Percentiles rank a stretch among this genome's conserved stretches.
Conservation (phyloP, 2,329 filamentous ascomycete genomes). For the Talaromyces pinophilus region DNA sequence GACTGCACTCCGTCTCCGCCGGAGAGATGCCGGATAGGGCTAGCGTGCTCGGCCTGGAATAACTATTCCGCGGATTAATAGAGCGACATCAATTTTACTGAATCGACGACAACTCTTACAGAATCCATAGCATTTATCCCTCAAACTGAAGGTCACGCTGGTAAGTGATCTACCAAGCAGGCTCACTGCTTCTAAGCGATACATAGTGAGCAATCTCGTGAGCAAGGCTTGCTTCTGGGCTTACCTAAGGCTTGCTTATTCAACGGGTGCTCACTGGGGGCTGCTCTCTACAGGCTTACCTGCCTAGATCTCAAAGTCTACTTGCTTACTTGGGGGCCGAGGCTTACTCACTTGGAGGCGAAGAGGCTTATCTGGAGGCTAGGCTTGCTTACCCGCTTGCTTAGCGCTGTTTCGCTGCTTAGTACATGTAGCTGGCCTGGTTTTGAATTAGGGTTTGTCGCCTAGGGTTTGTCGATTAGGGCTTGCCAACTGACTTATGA, state of each 20-base stretch:
- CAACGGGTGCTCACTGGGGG: neutral
- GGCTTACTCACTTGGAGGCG: neutral
- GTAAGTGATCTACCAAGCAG: neutral
- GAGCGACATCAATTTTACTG: neutral
- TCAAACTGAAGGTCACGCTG: neutral
- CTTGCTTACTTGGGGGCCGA: neutral
- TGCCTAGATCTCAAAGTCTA: neutral
- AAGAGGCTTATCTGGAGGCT: neutral
- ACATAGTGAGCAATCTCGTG: neutral
- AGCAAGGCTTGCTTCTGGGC: neutral
- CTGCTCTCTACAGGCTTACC: neutral
- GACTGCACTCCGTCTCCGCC: slow-evolving; percentile 15
- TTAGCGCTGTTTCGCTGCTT: neutral
- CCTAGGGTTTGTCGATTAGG: neutral
- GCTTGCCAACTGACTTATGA: neutral
- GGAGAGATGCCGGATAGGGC: neutral
- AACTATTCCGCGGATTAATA: neutral
- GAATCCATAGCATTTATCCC: neutral
- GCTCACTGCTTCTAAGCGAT: neutral
- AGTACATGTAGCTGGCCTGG: neutral
- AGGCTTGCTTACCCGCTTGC: neutral
- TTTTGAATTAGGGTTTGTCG: neutral
- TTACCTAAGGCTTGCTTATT: neutral
- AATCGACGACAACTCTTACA: too few species aligned
- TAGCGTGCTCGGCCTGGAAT: slow-evolving; percentile 7